Percentiles rank a stretch among this genome's conserved stretches.
phyloP scores from a whole-genome alignment of 108 stramenopile genomes.

The Pseudonitzschia pungens region DNA sequence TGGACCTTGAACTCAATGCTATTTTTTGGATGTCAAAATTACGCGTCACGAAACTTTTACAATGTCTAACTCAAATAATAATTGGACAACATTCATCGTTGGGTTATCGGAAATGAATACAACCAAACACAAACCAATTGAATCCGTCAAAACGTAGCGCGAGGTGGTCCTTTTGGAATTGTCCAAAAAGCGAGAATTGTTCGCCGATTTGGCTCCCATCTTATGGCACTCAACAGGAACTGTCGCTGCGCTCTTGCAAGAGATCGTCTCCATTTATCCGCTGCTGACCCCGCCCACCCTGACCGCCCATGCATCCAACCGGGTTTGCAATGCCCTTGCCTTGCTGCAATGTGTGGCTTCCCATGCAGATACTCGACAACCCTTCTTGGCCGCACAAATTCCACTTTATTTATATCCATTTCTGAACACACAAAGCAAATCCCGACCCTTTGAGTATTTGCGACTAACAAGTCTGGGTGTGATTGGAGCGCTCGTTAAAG shows the following conservation, averaged over 20 bases:
- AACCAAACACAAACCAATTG: no score
- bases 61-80: neutral
- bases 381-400: conserved; percentile 94
- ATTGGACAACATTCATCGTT: neutral
- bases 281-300: conserved; percentile 94
- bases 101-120: neutral
- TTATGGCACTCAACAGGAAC: conserved; percentile 80
- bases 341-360: conserved; percentile 98
- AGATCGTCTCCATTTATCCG: conserved; percentile 98
- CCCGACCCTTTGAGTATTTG: conserved; percentile 97
- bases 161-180: conserved; percentile 95
- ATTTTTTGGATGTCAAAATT: neutral
- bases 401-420: conserved; percentile 99
- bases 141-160: conserved; percentile 42
- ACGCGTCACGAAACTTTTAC: neutral
- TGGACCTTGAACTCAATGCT: no score
- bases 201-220: conserved; percentile 94
- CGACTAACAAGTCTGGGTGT: conserved; percentile 97
- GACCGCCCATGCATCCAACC: conserved; percentile 94
- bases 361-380: conserved; percentile 93
- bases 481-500: conserved; percentile 99
- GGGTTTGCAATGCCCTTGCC: conserved; percentile 99
- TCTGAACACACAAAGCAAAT: conserved; percentile 94
- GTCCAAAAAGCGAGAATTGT: conserved; percentile 96
- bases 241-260: conserved; percentile 92